phyloP scores from a whole-genome alignment of 2,329 filamentous ascomycete species.

The Endocalyx cinctus region DNA sequence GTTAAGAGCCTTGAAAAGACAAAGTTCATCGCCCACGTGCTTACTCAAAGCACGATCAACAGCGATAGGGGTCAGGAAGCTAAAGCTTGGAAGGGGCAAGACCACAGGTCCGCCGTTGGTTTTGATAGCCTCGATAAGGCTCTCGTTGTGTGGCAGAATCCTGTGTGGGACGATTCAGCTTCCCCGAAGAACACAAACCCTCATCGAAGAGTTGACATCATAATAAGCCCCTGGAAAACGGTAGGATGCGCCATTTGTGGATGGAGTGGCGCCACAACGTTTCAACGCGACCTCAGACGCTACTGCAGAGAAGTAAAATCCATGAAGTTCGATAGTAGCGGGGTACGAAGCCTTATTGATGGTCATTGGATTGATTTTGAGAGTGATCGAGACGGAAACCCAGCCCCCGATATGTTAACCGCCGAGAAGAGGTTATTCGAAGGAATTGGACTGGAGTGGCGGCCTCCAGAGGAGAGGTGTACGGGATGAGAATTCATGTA shows the following conservation, averaged over 20 bases:
- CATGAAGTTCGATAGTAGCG: conserved; percentile 90
- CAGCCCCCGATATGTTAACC: conserved; percentile 60
- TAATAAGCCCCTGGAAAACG: conserved; percentile 83
- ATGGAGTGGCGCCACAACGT: conserved; percentile 86
- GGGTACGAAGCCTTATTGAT: conserved; percentile 63
- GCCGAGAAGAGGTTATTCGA: conserved; percentile 80
- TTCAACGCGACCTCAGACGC: conserved; percentile 76
- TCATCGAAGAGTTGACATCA: conserved; percentile 87
- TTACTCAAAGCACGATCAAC: conserved; percentile 65
- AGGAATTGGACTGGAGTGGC: conserved; percentile 65
- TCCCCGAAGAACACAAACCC: conserved; percentile 61
- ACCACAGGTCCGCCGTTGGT: conserved; percentile 46
- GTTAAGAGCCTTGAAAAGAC: conserved; percentile 65
- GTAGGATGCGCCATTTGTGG: conserved; percentile 83
- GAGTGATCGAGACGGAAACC: conserved; percentile 43
- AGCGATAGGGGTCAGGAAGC: conserved; percentile 67
- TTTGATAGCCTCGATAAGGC: conserved; percentile 92
- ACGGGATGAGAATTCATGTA: conserved; percentile 44
- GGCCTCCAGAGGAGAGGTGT: conserved; percentile 62
- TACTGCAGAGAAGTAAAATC: conserved; percentile 69
- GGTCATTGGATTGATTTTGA: conserved; percentile 66
- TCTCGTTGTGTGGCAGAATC: conserved; percentile 85
- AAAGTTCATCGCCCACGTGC: conserved; percentile 74
- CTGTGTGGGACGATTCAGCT: conserved; percentile 37
- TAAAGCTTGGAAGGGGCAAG: conserved; percentile 47